A percentile compares a stretch with the other conserved stretches of the same genome.
phyloP scores from a whole-genome alignment of 1,284 basidiomycete species.

The Ceratobasidium sp. region DNA sequence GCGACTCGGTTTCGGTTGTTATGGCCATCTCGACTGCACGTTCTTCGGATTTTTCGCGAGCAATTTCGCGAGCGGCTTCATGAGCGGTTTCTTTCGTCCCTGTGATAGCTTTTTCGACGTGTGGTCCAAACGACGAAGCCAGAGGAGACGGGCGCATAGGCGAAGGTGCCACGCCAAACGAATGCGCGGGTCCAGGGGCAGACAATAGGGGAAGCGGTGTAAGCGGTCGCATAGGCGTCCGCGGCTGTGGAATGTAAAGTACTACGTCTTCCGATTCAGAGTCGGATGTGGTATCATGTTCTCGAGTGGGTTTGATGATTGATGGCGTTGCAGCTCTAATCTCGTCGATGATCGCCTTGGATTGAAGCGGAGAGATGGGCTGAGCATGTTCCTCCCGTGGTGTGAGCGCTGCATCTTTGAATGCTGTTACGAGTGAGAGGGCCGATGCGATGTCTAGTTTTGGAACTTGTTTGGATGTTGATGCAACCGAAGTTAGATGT shows the following conservation, averaged over 20 bases:
- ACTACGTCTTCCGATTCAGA: slow-evolving; percentile 41
- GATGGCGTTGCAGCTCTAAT: neutral
- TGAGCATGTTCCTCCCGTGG: slow-evolving; percentile 26
- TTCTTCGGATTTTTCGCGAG: neutral
- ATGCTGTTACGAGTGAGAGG: slow-evolving; percentile 36
- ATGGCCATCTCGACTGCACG: neutral
- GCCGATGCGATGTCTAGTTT: slow-evolving; percentile 41
- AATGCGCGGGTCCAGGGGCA: slow-evolving; percentile 12
- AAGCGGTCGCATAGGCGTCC: slow-evolving; percentile 21
- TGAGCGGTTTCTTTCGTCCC: no score
- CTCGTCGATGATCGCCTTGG: slow-evolving; percentile 10
- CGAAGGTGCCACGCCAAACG: slow-evolving; percentile 13
- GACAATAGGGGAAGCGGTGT: slow-evolving; percentile 31
- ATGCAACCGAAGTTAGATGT: slow-evolving; percentile 2
- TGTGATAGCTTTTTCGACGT: neutral
- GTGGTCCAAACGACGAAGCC: slow-evolving; percentile 28
- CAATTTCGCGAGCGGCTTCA: no score
- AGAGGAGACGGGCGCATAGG: slow-evolving; percentile 40
- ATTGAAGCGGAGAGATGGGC: slow-evolving; percentile 1
- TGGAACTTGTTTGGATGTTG: slow-evolving; percentile 29
- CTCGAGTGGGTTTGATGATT: neutral
- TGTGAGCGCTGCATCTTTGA: slow-evolving; percentile 41
- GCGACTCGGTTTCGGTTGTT: neutral
- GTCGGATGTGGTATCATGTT: slow-evolving; percentile 19
- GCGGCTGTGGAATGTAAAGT: slow-evolving; percentile 33